Base-by-base conservation (phyloP, 2,329 filamentous ascomycete genomes). In the Hypoxylon sp. region DNA sequence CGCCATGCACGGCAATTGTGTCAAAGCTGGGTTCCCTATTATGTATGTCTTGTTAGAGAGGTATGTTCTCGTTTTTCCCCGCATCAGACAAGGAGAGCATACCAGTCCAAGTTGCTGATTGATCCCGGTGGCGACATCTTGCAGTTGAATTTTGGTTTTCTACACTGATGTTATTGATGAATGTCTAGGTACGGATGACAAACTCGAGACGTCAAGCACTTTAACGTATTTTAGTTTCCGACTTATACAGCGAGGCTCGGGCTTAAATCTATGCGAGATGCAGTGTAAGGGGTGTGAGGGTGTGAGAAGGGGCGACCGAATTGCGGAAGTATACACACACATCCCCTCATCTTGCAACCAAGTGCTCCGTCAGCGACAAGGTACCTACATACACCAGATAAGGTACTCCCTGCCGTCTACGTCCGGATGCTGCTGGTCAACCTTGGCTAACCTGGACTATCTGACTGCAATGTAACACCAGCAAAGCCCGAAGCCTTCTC, bases 81-180 rank as follows among this genome's bases (percentile, higher is more conserved):
- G n/a, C 5, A 2, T 38, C 21, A 28, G 46, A 41, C 3, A 21
- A 56, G 58, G 58, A 23, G 11, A 7, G 63, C 75, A 72, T 70
- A 78, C 77, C 77, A 78, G 62, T 73, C 72, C 19, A 78, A 58
- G 45, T 78, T 75, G 55, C 72, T 78, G 21, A 78, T 75, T 60
- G 76, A 77, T 65, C 77, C 77, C 6, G 76, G 75, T 50, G 74
- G 67, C 63, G 77, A 65, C 76, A 78, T 78, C 3, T 61, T 74
- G 46, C 60, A 63, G 52, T 41, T 5, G 36, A 51, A n/a, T n/a
- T n/a, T 41, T 34, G 17, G 43, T 51, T 21, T 43, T 14, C 11
- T 52, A 14, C 59, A 13, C 45, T 53, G 21, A 51, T 59, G 50
- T 48, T 65, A 32, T 32, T 63, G 46, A 36, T 57, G 30, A 23